A percentile compares a stretch with the other conserved stretches of the same genome.
Evolutionary conservation across 306 rosid species (phyloP).

Genomic region (Quercus variabilis): DNA sequence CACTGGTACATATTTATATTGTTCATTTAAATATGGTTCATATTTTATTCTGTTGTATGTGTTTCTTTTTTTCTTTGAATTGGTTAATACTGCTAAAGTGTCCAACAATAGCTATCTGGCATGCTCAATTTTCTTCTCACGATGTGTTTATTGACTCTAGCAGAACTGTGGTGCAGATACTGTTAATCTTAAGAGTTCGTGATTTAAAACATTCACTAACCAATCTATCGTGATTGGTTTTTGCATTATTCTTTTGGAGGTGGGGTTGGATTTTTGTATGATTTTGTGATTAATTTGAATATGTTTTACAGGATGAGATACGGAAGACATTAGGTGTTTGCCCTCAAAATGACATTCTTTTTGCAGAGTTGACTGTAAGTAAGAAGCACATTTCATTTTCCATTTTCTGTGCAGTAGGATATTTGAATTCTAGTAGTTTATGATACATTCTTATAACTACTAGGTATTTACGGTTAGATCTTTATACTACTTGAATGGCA

Average conservation of each 20-base stretch:
- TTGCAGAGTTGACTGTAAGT: conserved; percentile 88
- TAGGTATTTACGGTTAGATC: not conserved
- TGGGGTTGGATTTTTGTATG: conserved; percentile 7
- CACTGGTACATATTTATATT: not conserved
- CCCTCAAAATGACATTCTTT: conserved; percentile 93
- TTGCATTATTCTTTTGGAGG: not conserved
- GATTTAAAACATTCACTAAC: not conserved
- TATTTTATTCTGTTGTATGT: not conserved
- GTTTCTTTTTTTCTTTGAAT: not conserved
- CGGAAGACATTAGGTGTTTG: conserved; percentile 94
- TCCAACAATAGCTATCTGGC: not conserved
- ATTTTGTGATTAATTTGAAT: conserved; percentile 17
- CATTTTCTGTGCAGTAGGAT: conserved; percentile 1
- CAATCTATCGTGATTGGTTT: not conserved
- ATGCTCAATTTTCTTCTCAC: not conserved
- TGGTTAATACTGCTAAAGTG: not conserved
- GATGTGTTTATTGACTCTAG: not conserved
- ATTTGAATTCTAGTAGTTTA: conserved; percentile 1
- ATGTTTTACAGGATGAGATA: conserved; percentile 77
- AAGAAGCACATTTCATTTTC: conserved; percentile 17
- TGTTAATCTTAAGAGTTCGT: not conserved
- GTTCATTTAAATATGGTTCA: not conserved
- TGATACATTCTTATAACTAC: not conserved
- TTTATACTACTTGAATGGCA: not conserved
- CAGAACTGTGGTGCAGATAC: not conserved